Conservation (phyloP, 495 filamentous ascomycete species). For the Cercophora newfieldiana region DNA sequence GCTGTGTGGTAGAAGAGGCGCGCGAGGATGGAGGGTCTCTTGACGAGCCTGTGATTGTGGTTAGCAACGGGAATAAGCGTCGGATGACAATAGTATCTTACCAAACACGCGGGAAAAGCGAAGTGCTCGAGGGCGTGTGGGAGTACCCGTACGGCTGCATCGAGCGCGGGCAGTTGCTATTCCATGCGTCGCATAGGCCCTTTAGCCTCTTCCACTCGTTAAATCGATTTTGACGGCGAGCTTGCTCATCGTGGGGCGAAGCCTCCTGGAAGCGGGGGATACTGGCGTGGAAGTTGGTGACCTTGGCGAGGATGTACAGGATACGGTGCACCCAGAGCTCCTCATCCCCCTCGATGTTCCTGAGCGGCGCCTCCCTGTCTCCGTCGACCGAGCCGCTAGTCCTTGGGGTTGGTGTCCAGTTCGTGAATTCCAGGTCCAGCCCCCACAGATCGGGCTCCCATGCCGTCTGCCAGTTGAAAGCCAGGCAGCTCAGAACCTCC, state of each 20-base stretch:
- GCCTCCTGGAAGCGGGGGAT: slow-evolving; percentile 61
- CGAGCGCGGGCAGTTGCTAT: slow-evolving; percentile 69
- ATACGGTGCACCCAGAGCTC: slow-evolving; percentile 92
- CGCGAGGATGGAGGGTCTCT: slow-evolving; percentile 75
- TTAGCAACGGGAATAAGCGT: background rate
- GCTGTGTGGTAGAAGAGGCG: slow-evolving; percentile 90
- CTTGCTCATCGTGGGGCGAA: slow-evolving; percentile 60
- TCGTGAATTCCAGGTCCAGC: slow-evolving; percentile 74
- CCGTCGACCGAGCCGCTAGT: slow-evolving; percentile 53
- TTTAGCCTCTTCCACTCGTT: slow-evolving; percentile 78
- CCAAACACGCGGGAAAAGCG: slow-evolving; percentile 86
- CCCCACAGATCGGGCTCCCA: slow-evolving; percentile 95
- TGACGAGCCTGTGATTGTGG: slow-evolving; percentile 65
- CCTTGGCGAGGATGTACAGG: slow-evolving; percentile 85
- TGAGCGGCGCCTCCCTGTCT: slow-evolving; percentile 64
- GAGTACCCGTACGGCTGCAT: slow-evolving; percentile 86
- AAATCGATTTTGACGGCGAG: slow-evolving; percentile 62
- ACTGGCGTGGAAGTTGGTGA: slow-evolving; percentile 76
- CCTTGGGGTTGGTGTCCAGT: slow-evolving; percentile 19
- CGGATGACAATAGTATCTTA: slow-evolving; percentile 41
- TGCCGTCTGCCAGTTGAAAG: slow-evolving; percentile 82
- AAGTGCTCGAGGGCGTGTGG: slow-evolving; percentile 64
- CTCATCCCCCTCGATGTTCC: slow-evolving; percentile 65
- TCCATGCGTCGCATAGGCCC: slow-evolving; percentile 78
- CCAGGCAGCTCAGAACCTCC: slow-evolving; percentile 84